These are phyloP conservation scores for Lasiodiplodia theobromae DNA, from an alignment of 2,329 filamentous ascomycete species.

Conservation along the genomic window DNA sequence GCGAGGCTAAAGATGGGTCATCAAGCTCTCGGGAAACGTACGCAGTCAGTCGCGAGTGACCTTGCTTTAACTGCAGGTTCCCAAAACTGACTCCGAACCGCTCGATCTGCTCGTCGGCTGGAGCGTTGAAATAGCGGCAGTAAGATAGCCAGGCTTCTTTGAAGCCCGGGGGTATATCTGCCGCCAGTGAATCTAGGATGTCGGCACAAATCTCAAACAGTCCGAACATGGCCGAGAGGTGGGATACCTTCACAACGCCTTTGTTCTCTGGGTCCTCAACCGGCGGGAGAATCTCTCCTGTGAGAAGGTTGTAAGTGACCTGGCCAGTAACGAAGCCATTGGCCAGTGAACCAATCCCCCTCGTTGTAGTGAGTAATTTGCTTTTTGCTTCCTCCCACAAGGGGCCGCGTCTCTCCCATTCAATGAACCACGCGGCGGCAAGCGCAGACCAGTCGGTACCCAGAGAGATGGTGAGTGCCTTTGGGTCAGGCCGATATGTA, in stretches of 20 bases:
- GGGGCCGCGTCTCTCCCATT: conserved; percentile 64
- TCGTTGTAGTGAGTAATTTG: conserved; percentile 59
- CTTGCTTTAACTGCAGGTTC: conserved; percentile 59
- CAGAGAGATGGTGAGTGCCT: conserved; percentile 58
- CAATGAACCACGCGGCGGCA: conserved; percentile 65
- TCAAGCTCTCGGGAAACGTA: conserved; percentile 56
- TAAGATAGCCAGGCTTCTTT: conserved; percentile 66
- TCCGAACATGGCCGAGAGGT: conserved; percentile 66
- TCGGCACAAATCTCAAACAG: conserved; percentile 66
- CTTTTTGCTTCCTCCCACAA: conserved; percentile 60
- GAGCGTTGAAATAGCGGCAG: conserved; percentile 64
- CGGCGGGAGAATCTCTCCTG: conserved; percentile 60
- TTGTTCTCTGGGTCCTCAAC: conserved; percentile 60
- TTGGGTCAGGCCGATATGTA: conserved; percentile 44
- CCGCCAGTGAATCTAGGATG: conserved; percentile 58
- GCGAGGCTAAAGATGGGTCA: conserved; percentile 57
- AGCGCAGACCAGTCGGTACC: conserved; percentile 67
- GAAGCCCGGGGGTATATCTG: conserved; percentile 58
- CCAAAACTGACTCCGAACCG: conserved; percentile 61
- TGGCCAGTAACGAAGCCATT: conserved; percentile 65
- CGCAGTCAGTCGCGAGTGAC: conserved; percentile 65
- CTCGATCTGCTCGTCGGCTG: conserved; percentile 57
- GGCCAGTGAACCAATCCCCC: conserved; percentile 61
- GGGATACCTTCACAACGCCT: conserved; percentile 61
- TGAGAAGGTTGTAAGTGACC: conserved; percentile 59